Conservation (phyloP, 2,329 filamentous ascomycete genomes). For the Herpomyces periplanetae region DNA sequence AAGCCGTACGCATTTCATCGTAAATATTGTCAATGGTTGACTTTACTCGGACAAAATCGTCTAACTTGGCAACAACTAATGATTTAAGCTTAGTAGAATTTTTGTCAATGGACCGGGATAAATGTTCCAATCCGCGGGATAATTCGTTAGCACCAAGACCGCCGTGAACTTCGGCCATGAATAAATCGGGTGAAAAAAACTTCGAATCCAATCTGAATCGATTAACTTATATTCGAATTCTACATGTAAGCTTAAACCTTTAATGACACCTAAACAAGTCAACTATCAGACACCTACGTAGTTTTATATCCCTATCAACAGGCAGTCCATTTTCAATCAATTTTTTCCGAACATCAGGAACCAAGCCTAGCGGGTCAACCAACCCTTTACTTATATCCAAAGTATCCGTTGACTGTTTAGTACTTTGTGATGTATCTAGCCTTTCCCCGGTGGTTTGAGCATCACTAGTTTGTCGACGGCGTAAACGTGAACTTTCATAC, state of each 20-base stretch:
- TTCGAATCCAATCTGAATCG: constrained; percentile 83
- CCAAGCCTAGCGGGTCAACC: constrained; percentile 53
- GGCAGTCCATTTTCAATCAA: constrained; percentile 35
- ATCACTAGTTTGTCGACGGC: constrained; percentile 3
- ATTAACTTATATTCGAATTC: constrained; percentile 20
- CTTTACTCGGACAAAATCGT: constrained; percentile 85
- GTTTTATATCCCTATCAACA: constrained; percentile 39
- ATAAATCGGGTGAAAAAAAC: constrained; percentile 63
- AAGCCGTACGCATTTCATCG: constrained; percentile 41
- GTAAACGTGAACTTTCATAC: constrained; percentile 7
- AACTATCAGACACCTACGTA: constrained; percentile 16
- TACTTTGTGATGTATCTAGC: constrained; percentile 16
- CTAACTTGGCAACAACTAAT: constrained; percentile 86
- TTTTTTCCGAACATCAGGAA: constrained; percentile 46
- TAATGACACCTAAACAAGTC: constrained; percentile 3
- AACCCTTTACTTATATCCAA: constrained; percentile 64
- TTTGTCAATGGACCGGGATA: constrained; percentile 74
- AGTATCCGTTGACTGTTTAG: constrained; percentile 23
- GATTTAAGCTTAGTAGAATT: constrained; percentile 90
- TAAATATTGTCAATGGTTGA: constrained; percentile 96
- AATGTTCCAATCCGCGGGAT: constrained; percentile 37
- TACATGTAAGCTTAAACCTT: constrained; percentile 5
- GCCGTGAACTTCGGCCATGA: constrained; percentile 65
- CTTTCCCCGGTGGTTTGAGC: constrained; percentile 6
- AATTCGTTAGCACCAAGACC: constrained; percentile 45